Conservation (phyloP, 2,329 filamentous ascomycete species). For the Sporothrix inflata region DNA sequence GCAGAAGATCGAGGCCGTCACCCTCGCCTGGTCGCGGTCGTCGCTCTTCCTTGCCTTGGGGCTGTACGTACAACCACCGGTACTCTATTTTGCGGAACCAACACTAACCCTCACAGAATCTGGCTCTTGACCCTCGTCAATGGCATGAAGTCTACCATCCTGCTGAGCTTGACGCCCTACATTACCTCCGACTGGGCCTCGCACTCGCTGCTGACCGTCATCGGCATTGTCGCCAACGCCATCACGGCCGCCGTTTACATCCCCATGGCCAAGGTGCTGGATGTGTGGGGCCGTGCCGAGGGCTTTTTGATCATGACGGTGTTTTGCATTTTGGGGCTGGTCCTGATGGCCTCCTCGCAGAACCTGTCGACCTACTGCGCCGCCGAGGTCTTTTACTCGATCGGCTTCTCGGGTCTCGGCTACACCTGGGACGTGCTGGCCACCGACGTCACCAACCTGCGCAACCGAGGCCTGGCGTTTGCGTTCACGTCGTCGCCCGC, state of each 20-base stretch:
- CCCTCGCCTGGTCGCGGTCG: constrained; percentile 47
- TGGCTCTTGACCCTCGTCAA: constrained; percentile 46
- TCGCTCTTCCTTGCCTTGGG: constrained; percentile 45
- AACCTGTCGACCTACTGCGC: constrained; percentile 55
- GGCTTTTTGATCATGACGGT: constrained; percentile 59
- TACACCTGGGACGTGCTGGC: constrained; percentile 48
- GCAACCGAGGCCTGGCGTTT: constrained; percentile 64
- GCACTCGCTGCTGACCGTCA: constrained; percentile 58
- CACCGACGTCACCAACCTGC: constrained; percentile 64
- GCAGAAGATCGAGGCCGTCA: constrained; percentile 52
- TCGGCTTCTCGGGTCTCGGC: constrained; percentile 61
- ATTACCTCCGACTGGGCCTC: constrained; percentile 55
- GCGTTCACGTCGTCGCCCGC: constrained; percentile 65
- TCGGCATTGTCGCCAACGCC: constrained; percentile 56
- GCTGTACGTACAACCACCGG: background rate
- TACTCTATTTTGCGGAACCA: no score
- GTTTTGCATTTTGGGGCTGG: constrained; percentile 52
- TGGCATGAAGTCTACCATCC: constrained; percentile 43
- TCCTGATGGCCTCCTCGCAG: constrained; percentile 63
- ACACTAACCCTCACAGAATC: constrained; percentile 38
- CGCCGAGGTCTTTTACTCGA: constrained; percentile 60
- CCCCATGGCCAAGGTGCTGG: constrained; percentile 67
- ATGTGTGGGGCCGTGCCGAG: constrained; percentile 68
- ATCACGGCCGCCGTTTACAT: constrained; percentile 64
- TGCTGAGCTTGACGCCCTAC: constrained; percentile 49